Percentiles rank a stretch among this genome's conserved stretches.
Conservation (phyloP, 2,329 filamentous ascomycete species). For the Penicillium sp. region DNA sequence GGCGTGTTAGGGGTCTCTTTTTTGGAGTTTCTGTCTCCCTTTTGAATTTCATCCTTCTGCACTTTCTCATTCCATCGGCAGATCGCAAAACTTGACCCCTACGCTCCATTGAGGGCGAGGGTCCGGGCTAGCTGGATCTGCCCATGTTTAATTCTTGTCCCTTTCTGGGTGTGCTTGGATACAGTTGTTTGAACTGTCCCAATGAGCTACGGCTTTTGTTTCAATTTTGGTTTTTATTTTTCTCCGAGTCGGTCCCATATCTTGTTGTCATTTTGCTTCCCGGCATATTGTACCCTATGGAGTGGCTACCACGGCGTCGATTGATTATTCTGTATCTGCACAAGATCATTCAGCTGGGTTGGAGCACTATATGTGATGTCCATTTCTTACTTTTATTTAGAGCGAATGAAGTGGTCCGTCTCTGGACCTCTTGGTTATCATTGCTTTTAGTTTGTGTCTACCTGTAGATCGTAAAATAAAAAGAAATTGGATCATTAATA, state of each 20-base stretch:
- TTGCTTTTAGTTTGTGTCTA: not conserved
- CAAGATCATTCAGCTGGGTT: constrained; percentile 20
- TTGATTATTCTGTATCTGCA: constrained; percentile 18
- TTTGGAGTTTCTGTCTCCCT: constrained; percentile 12
- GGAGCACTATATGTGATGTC: constrained; percentile 13
- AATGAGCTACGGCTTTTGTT: constrained; percentile 7
- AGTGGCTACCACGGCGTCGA: constrained; percentile 22
- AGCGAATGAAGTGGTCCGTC: constrained; percentile 16
- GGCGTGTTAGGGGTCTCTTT: constrained; percentile 16
- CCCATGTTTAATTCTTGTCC: constrained; percentile 8
- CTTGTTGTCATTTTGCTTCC: constrained; percentile 7
- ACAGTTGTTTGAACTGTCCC: not conserved
- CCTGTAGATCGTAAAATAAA: not conserved
- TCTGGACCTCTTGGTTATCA: not conserved
- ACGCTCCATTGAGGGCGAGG: not conserved
- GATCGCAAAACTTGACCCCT: constrained; percentile 3
- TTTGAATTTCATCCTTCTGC: constrained; percentile 10
- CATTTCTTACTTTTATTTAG: constrained; percentile 9
- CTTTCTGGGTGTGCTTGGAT: constrained; percentile 6
- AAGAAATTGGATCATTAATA: constrained; percentile 1
- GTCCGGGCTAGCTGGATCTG: constrained; percentile 9
- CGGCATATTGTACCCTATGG: constrained; percentile 31
- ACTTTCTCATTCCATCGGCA: constrained; percentile 7
- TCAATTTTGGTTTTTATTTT: constrained; percentile 1
- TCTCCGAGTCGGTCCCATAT: constrained; percentile 4